These are phyloP conservation scores for Coemansia brasiliensis DNA, from an alignment of 192 early-diverging fungal genomes.

Conservation along the genomic window DNA sequence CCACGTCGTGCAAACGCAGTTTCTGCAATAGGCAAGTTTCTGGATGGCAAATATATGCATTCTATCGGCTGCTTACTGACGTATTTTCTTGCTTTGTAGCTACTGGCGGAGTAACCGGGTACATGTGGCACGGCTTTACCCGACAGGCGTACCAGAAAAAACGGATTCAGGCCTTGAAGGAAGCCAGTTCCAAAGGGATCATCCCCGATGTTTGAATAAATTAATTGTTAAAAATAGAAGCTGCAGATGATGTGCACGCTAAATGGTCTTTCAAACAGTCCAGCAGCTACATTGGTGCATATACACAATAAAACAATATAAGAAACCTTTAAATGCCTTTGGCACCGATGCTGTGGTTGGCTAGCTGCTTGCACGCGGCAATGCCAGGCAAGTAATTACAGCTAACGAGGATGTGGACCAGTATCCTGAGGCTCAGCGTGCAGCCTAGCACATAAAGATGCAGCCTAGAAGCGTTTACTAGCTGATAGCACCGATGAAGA, in stretches of 20 bases:
- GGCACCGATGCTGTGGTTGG: too few relatives aligned
- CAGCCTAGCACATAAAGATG: too few relatives aligned
- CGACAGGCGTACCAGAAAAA: slow-evolving; percentile 51
- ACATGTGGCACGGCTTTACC: slow-evolving; percentile 55
- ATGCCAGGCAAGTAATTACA: too few relatives aligned
- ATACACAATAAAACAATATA: not conserved
- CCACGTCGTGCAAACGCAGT: slow-evolving; percentile 25
- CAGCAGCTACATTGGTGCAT: too few relatives aligned
- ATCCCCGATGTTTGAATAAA: slow-evolving; percentile 15
- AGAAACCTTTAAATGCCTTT: too few relatives aligned
- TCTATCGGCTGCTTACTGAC: not conserved
- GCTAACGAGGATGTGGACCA: too few relatives aligned
- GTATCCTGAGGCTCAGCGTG: too few relatives aligned
- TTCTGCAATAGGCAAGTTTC: slow-evolving; percentile 37
- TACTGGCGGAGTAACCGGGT: slow-evolving; percentile 46
- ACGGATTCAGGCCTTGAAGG: slow-evolving; percentile 34
- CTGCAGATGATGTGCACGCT: not conserved
- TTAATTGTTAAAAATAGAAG: slow-evolving; percentile 5
- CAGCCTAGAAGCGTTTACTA: too few relatives aligned
- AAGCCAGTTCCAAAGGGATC: slow-evolving; percentile 27
- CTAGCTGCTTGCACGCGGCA: too few relatives aligned
- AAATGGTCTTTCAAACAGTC: not conserved
- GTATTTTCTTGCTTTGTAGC: slow-evolving; percentile 19
- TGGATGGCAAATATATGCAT: not conserved
- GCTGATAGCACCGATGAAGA: too few relatives aligned